Evolutionary conservation across 257 asterid species (phyloP).

Genomic region (Catharanthus roseus): DNA sequence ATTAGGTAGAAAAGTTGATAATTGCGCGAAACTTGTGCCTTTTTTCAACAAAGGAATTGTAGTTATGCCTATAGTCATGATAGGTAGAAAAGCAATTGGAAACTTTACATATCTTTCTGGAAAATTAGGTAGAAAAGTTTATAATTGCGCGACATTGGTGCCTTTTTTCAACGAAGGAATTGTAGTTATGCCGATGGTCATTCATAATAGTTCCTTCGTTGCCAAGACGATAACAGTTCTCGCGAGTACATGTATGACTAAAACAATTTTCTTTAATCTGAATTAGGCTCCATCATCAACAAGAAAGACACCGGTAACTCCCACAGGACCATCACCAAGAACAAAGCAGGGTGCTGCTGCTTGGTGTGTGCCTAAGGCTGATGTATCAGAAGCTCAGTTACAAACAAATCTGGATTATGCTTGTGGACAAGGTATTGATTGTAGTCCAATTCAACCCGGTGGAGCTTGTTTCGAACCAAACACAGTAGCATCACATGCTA

Average conservation of each 20-base stretch:
- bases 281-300: constrained; percentile 32
- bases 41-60: background rate
- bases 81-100: too few relatives aligned
- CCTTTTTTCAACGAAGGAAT: background rate
- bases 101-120: background rate
- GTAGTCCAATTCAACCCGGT: constrained; percentile 55
- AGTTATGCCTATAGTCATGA: background rate
- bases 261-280: background rate
- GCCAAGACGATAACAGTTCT: background rate
- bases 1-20: background rate
- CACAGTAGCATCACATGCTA: constrained; percentile 44
- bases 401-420: constrained; percentile 56
- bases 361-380: constrained; percentile 53
- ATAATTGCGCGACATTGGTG: background rate
- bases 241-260: background rate
- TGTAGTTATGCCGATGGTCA: background rate
- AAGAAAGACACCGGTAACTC: constrained; percentile 15
- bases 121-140: background rate
- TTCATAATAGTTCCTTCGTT: background rate
- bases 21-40: background rate
- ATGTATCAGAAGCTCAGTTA: constrained; percentile 31
- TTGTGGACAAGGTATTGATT: constrained; percentile 50
- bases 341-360: constrained; percentile 15
- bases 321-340: constrained; percentile 20
- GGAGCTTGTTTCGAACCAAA: constrained; percentile 66